Evolutionary conservation across 257 asterid species (phyloP).

Genomic region (Solanum sejunctum): DNA sequence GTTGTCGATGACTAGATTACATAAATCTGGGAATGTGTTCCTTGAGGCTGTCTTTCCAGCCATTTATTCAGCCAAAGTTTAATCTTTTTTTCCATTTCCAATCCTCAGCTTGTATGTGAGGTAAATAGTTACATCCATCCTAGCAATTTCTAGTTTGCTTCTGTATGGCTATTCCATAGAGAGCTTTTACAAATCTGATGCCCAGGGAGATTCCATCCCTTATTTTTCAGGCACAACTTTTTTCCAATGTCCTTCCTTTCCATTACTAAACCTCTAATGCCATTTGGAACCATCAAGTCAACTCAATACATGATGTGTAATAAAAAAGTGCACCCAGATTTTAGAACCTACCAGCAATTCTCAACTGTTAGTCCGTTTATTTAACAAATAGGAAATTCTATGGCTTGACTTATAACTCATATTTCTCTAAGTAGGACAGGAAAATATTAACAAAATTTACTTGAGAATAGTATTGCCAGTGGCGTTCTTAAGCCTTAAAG

Average conservation of each 20-base stretch:
- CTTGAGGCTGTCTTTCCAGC: neutral
- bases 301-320: neutral
- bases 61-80: neutral
- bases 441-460: neutral
- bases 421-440: neutral
- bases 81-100: neutral
- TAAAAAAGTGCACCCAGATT: neutral
- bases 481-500: neutral
- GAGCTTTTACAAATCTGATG: neutral
- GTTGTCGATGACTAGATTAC: neutral
- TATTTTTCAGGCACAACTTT: neutral
- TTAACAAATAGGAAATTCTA: neutral
- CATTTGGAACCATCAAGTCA: neutral
- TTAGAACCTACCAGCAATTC: neutral
- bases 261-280: neutral
- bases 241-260: neutral
- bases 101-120: neutral
- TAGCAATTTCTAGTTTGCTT: neutral
- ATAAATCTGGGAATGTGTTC: neutral
- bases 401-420: neutral
- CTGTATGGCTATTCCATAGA: neutral
- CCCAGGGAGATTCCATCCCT: neutral
- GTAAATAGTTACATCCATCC: neutral
- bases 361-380: neutral
- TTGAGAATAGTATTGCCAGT: neutral